Conservation (phyloP, 2,329 filamentous ascomycete genomes). For the Teratosphaeria pseudoeucalypti region DNA sequence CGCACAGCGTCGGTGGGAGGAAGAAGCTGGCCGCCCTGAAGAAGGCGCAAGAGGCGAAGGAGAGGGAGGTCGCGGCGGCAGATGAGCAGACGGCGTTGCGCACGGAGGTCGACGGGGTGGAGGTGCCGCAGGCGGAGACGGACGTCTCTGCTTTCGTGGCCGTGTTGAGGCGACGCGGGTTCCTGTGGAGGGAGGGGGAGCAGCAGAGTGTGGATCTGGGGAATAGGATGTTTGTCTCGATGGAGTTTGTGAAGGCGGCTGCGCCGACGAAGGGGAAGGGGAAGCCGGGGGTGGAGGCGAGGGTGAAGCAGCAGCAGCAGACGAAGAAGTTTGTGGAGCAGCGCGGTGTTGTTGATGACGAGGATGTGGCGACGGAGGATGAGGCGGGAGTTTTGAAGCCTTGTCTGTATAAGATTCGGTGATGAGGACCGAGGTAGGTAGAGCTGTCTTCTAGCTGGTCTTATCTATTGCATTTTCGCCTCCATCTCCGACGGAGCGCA, state of each 20-base stretch:
- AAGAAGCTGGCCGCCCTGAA: slow-evolving; percentile 32
- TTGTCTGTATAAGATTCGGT: slow-evolving; percentile 89
- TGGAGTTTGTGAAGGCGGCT: slow-evolving; percentile 85
- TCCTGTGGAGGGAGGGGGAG: slow-evolving; percentile 62
- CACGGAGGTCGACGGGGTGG: slow-evolving; percentile 55
- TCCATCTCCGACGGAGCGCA: too few relatives aligned
- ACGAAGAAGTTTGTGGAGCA: slow-evolving; percentile 49
- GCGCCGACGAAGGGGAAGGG: slow-evolving; percentile 68
- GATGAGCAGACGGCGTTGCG: slow-evolving; percentile 51
- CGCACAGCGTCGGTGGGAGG: slow-evolving; percentile 62
- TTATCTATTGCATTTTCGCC: not conserved
- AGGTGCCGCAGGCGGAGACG: slow-evolving; percentile 58
- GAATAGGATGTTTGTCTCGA: slow-evolving; percentile 98
- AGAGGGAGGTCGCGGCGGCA: slow-evolving; percentile 42
- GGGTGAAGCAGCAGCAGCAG: slow-evolving; percentile 40
- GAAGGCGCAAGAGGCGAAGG: slow-evolving; percentile 33
- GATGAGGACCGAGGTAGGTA: not conserved
- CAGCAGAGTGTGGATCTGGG: slow-evolving; percentile 58
- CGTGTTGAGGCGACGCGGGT: slow-evolving; percentile 69
- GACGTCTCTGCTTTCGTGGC: slow-evolving; percentile 82
- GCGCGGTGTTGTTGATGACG: slow-evolving; percentile 30
- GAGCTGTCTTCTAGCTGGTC: not conserved
- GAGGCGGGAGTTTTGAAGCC: slow-evolving; percentile 75
- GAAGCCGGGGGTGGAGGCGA: slow-evolving; percentile 57
- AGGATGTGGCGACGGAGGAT: slow-evolving; percentile 47